Conservation (phyloP, 768 basidiomycete genomes). For the Suillus tomentosus region DNA sequence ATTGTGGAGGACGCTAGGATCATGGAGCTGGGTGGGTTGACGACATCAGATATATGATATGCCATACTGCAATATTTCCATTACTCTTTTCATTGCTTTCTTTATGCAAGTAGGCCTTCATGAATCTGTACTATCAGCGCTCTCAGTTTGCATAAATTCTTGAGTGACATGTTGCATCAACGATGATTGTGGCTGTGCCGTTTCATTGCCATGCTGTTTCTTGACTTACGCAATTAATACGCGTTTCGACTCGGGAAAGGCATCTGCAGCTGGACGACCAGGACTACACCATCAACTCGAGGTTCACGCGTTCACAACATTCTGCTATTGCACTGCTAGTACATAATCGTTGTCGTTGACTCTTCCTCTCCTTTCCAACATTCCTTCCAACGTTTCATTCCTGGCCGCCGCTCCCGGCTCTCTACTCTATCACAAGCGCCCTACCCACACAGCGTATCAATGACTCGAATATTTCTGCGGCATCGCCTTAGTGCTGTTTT, state of each 20-base stretch:
- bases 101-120: constrained; percentile 18
- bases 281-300: constrained; percentile 2
- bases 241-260: background rate
- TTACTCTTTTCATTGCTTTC: constrained; percentile 18
- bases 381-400: constrained; percentile 2
- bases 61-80: constrained; percentile 20
- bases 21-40: constrained; percentile 17
- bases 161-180: background rate
- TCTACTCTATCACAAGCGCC: background rate
- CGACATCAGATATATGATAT: constrained; percentile 29
- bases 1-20: constrained; percentile 28
- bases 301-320: constrained; percentile 1
- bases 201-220: background rate
- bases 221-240: background rate
- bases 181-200: background rate
- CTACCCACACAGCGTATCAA: background rate
- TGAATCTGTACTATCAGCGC: constrained; percentile 13
- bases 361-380: constrained; percentile 7
- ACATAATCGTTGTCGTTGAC: constrained; percentile 1
- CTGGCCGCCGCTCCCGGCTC: background rate
- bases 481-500: background rate
- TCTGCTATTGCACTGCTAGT: background rate
- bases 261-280: background rate
- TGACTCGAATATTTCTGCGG: background rate
- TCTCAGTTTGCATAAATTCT: constrained; percentile 7